Evolutionary conservation across 768 basidiomycete genomes (phyloP).

Genomic region (Calocybe cyanea): DNA sequence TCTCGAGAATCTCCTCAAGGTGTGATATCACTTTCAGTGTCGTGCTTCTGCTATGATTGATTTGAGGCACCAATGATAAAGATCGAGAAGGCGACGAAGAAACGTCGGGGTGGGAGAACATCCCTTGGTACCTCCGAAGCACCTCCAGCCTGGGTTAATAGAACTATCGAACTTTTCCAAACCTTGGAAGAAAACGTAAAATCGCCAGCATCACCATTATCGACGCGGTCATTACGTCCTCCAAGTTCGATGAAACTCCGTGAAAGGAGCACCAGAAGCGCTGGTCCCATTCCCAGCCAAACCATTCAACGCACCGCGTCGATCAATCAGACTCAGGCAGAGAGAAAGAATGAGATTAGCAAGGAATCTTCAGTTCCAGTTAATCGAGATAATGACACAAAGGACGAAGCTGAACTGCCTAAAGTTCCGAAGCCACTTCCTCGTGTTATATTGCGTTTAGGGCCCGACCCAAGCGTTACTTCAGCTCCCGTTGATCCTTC

Average conservation of each 20-base stretch:
- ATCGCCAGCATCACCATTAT: not conserved
- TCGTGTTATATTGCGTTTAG: conserved; percentile 29
- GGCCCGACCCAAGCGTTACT: conserved; percentile 20
- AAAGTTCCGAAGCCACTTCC: conserved; percentile 40
- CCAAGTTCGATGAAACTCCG: conserved; percentile 11
- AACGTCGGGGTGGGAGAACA: conserved; percentile 47
- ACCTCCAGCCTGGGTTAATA: conserved; percentile 55
- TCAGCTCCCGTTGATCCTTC: not conserved
- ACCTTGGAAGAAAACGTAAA: conserved; percentile 34
- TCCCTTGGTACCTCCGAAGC: conserved; percentile 30
- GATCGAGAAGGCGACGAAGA: conserved; percentile 66
- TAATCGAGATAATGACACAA: conserved; percentile 27
- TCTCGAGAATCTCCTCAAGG: conserved; percentile 54
- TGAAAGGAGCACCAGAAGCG: conserved; percentile 12
- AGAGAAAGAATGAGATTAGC: not conserved
- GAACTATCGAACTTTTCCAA: conserved; percentile 46
- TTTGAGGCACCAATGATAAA: conserved; percentile 20
- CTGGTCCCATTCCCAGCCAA: conserved; percentile 12
- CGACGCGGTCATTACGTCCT: conserved; percentile 3
- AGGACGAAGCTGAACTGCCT: conserved; percentile 18
- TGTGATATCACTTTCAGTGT: conserved; percentile 22
- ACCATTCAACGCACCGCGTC: not conserved
- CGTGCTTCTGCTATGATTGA: not conserved
- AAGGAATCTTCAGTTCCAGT: conserved; percentile 11
- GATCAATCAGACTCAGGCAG: not conserved